Conservation (phyloP, 1,284 basidiomycete genomes). For the Ganoderma boninense region DNA sequence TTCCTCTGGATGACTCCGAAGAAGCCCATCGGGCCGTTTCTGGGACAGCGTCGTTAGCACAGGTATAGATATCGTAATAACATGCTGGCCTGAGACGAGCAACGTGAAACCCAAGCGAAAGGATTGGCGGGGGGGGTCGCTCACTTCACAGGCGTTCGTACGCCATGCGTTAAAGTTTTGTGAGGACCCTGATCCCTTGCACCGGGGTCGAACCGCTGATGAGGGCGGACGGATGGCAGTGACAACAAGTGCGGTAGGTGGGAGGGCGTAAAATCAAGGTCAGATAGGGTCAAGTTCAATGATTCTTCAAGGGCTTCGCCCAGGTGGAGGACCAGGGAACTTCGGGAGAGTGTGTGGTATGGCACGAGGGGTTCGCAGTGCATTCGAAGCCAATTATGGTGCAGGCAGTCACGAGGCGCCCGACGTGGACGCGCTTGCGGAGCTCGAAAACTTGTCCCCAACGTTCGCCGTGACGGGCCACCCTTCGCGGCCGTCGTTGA, state of each 20-base stretch:
- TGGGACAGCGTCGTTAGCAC: neutral
- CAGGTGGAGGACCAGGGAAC: neutral
- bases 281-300: neutral
- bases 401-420: neutral
- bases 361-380: neutral
- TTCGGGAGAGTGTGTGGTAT: neutral
- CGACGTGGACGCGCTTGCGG: conserved; percentile 15
- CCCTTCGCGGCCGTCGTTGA: neutral
- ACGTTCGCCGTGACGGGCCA: neutral
- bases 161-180: neutral
- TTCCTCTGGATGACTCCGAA: neutral
- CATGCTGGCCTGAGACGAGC: neutral
- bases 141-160: neutral
- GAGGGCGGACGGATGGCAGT: neutral
- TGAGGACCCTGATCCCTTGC: neutral
- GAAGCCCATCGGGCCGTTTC: neutral
- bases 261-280: neutral
- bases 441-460: conserved; percentile 19
- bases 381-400: neutral
- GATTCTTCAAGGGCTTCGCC: neutral
- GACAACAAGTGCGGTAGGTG: neutral
- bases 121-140: neutral
- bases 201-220: neutral
- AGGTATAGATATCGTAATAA: neutral
- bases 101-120: neutral